phyloP scores from a whole-genome alignment of 2,329 filamentous ascomycete genomes.

The Phaeosphaeriaceae sp. region DNA sequence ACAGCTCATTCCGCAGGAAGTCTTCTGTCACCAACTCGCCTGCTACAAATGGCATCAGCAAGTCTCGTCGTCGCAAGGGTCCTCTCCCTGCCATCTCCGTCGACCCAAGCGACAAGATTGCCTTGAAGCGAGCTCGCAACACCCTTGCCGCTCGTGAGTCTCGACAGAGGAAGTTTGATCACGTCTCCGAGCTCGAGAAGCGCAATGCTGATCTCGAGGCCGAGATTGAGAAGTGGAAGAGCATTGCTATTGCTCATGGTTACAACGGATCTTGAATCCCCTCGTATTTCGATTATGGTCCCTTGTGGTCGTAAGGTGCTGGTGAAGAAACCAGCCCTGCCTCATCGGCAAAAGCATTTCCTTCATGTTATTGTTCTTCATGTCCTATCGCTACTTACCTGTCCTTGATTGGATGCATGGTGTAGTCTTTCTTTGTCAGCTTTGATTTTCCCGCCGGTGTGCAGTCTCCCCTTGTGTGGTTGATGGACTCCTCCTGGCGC shows the following conservation, averaged over 20 bases:
- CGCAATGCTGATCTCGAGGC: conserved; percentile 73
- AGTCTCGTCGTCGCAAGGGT: conserved; percentile 78
- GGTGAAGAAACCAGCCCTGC: conserved; percentile 42
- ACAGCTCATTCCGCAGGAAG: conserved; percentile 47
- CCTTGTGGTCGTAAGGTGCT: conserved; percentile 43
- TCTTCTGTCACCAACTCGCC: conserved; percentile 55
- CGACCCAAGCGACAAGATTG: conserved; percentile 75
- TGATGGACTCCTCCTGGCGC: conserved; percentile 48
- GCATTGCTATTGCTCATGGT: conserved; percentile 47
- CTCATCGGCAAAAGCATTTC: conserved; percentile 35
- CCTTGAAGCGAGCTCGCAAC: conserved; percentile 92
- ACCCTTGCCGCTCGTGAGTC: conserved; percentile 94
- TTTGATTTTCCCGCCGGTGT: conserved; percentile 34
- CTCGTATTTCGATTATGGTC: conserved; percentile 36
- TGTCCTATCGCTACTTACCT: conserved; percentile 9
- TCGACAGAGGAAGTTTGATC: conserved; percentile 81
- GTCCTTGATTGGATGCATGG: conserved; percentile 15
- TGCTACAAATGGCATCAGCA: conserved; percentile 72
- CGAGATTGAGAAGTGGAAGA: conserved; percentile 52
- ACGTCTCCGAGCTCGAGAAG: conserved; percentile 76
- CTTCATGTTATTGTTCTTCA: conserved; percentile 17
- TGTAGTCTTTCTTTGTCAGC: conserved; percentile 14
- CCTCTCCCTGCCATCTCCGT: conserved; percentile 79
- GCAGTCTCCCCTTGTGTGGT: conserved; percentile 44
- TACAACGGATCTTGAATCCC: conserved; percentile 45